These are phyloP conservation scores for Ottelia alismoides DNA, from an alignment of 106 monocot species.

Conservation along the genomic window DNA sequence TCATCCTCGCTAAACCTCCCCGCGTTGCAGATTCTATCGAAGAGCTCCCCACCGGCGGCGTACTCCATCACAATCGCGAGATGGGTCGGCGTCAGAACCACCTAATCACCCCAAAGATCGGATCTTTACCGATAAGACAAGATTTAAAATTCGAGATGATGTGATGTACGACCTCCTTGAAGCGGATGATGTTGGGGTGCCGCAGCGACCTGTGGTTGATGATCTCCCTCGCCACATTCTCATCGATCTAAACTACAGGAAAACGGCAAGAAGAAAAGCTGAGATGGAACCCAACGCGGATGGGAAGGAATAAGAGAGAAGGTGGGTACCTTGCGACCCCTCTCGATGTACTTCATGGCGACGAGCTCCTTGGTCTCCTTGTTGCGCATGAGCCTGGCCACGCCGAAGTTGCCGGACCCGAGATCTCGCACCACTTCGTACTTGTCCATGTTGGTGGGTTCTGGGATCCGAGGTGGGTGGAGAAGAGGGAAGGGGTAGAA, in stretches of 20 bases:
- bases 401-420: conserved; percentile 90
- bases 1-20: conserved; percentile 88
- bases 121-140: background rate
- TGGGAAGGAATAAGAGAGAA: background rate
- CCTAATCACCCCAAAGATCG: conserved; percentile 21
- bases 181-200: conserved; percentile 92
- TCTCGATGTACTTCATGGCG: conserved; percentile 94
- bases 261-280: background rate
- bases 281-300: too few relatives aligned
- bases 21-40: conserved; percentile 80
- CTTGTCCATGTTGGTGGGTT: conserved; percentile 51
- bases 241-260: conserved; percentile 38
- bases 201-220: conserved; percentile 77
- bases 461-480: too few relatives aligned
- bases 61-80: conserved; percentile 92
- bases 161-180: conserved; percentile 91
- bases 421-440: conserved; percentile 85
- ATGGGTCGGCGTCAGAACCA: conserved; percentile 74
- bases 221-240: conserved; percentile 93
- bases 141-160: background rate
- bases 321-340: conserved; percentile 62
- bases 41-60: conserved; percentile 91
- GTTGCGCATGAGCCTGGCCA: conserved; percentile 82
- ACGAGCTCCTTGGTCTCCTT: conserved; percentile 93
- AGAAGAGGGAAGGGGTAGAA: too few relatives aligned